Evolutionary conservation across 768 basidiomycete genomes (phyloP), one percentile per base, ranked within the genome.

Genomic region (Panellus pusillus): DNA sequence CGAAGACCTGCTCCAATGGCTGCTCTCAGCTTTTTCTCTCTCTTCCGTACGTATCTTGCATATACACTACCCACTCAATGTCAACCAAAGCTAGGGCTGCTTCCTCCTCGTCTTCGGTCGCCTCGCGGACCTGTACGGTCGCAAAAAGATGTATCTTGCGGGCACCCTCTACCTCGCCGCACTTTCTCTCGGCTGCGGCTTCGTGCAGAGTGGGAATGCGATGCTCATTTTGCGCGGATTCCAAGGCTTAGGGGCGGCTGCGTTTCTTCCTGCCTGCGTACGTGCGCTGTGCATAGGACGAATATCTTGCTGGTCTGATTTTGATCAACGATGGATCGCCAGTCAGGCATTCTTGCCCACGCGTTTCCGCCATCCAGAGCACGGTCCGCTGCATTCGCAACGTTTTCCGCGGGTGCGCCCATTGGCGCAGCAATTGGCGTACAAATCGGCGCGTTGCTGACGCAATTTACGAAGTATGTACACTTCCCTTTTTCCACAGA

Each of bases 381-480:
- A 0, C 74, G 89, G 20, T 79, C 84, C 4, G 67, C 78, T 0
- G 87, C 86, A 0, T 89, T 89, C 47, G 79, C 89, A 0, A 80
- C 81, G 0, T 90, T 88, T 58, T 76, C 82, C 1, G 86, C 86
- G 0, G 89, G 88, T n/a, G 84, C 84, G 1, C 87, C 88, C 0
- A 65, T 89, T 2, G 89, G 88, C 0, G 81, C 73, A 0, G 83
- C 77, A 0, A 61, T 86, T 3, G 86, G 87, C 2, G 68, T 71
- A 4, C 65, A 81, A 1, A 56, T 88, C 1, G 86, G 87, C n/a
- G 84, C 82, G 29, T 62, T 82, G 6, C 69, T 84, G 14, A 82
- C 80, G 0, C 76, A 83, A 55, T 58, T 62, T 27, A 62, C 66
- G n/a, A 41, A 31, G 65, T 67, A 35, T 32, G 62, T 48, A 18